These are phyloP conservation scores for Psidium guajava DNA, from an alignment of 345 rosid genomes.

Conservation along the genomic window DNA sequence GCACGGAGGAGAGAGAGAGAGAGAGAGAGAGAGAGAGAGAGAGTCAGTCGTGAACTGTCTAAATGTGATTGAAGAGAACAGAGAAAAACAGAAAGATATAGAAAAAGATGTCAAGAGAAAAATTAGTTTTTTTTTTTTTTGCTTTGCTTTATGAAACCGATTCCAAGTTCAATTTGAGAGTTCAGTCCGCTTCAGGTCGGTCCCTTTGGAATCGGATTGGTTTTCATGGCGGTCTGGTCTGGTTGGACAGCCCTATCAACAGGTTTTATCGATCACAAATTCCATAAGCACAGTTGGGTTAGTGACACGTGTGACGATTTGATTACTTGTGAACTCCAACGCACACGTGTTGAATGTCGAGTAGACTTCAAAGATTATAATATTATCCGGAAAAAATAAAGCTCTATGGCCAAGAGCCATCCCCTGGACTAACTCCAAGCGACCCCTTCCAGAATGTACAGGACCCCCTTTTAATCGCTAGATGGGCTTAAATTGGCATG, in stretches of 20 bases:
- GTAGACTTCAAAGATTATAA: background rate
- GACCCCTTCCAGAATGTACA: background rate
- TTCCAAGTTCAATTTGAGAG: too few relatives aligned
- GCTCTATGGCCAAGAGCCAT: background rate
- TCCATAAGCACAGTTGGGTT: background rate
- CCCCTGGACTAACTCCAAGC: background rate
- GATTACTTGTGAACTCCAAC: background rate
- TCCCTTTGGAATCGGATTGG: too few relatives aligned
- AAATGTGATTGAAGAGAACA: too few relatives aligned
- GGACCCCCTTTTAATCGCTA: background rate
- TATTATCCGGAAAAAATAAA: background rate
- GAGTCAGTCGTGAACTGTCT: background rate
- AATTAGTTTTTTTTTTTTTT: too few relatives aligned
- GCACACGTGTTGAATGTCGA: background rate
- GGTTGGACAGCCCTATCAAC: background rate
- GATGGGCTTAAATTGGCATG: background rate
- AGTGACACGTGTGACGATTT: background rate
- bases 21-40: conserved; percentile 1
- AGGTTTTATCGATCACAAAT: background rate
- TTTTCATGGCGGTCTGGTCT: too few relatives aligned
- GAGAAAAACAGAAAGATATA: too few relatives aligned
- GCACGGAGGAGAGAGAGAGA: too few relatives aligned
- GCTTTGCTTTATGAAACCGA: too few relatives aligned
- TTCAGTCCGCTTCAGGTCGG: too few relatives aligned
- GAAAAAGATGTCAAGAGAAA: too few relatives aligned